Conservation (phyloP, 768 basidiomycete genomes). For the Candolleomyces aberdarensis region DNA sequence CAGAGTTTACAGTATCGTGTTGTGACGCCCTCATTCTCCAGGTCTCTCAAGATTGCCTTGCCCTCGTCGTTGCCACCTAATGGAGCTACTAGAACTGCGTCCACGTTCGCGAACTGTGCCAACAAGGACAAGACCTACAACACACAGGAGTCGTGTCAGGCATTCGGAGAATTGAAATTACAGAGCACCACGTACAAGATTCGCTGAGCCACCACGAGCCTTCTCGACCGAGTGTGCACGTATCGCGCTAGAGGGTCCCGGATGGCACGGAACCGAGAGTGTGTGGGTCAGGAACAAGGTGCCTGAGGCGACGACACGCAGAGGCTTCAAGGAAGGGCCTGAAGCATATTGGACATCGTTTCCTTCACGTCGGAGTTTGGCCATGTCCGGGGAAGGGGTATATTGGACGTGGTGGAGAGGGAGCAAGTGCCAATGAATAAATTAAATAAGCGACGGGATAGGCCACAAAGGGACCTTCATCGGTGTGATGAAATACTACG, state of each 20-base stretch:
- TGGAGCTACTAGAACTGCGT: conserved; percentile 71
- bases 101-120: conserved; percentile 65
- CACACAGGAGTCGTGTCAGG: no score
- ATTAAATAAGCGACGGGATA: not conserved
- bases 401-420: conserved; percentile 3
- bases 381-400: conserved; percentile 29
- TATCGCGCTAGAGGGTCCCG: conserved; percentile 50
- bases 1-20: conserved; percentile 75
- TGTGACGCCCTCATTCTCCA: conserved; percentile 64
- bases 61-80: conserved; percentile 74
- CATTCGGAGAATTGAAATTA: not conserved
- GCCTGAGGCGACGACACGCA: conserved; percentile 76
- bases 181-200: conserved; percentile 34
- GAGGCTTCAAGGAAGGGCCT: conserved; percentile 31
- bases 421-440: not conserved
- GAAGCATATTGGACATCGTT: conserved; percentile 19
- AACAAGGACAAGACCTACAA: conserved; percentile 59
- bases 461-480: not conserved
- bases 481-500: not conserved
- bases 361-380: conserved; percentile 42
- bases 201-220: conserved; percentile 69
- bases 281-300: conserved; percentile 80
- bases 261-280: conserved; percentile 58
- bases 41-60: conserved; percentile 53
- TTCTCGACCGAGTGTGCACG: conserved; percentile 73